Base-by-base conservation (phyloP, 495 filamentous ascomycete species). In the Achaetomiella virescens region DNA sequence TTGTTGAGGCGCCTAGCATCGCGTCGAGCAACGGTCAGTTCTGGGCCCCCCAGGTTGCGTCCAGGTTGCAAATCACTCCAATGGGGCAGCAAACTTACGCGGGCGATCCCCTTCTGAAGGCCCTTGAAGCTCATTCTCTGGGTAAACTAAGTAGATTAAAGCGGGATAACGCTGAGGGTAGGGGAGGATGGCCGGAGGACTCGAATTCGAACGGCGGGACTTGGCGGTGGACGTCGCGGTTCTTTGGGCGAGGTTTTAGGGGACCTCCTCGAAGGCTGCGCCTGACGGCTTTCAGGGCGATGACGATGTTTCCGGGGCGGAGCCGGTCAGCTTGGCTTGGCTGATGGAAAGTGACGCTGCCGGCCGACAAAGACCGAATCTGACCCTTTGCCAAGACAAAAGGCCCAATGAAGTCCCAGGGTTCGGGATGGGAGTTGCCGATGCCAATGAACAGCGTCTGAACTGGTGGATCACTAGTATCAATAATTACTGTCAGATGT, bases 41-140 rank as follows among this genome's bases (percentile, higher is more conserved):
- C n/a, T 52, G n/a, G 21, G 47, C 6, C 2, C 12, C 21, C 3
- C 36, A 4, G 12, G 14, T 24, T 14, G 22, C 8, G 7, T n/a
- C n/a, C n/a, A n/a, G 36, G 15, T 8, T 6, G 18, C 5, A 24
- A 14, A 53, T 33, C 35, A 46, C 22, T 17, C 27, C 37, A 15
- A 21, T 44, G 43, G 52, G 54, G 54, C 61, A 52, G 41, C 46
- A 44, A 55, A 69, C 85, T 65, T 75, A 90, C 88, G 62, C 93
- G 81, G 47, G 83, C 78, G 65, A 95, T 76, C 73, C 88, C 87
- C 78, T 96, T 96, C 73, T 86, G 83, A 66, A 98, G 88, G 59
- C 93, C 93, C 75, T 91, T 92, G 76, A 96, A 91, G 83, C 92
- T 97, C 93, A 98, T 98, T 62, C 61, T 68, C 51, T 51, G 33